phyloP scores from a whole-genome alignment of 208 protist species.

The Leishmania aethiopica region DNA sequence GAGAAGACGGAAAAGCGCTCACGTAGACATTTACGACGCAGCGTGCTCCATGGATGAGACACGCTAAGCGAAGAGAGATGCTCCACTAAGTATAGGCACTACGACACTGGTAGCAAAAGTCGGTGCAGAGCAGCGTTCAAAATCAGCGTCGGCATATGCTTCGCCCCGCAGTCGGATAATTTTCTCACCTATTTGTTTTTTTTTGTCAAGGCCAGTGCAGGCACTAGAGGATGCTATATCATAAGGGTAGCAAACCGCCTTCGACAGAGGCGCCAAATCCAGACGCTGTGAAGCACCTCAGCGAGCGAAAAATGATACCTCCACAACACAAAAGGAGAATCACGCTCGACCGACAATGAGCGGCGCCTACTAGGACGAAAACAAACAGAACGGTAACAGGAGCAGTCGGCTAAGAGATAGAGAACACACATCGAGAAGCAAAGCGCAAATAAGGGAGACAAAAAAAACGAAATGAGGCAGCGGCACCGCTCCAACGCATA shows the following conservation, averaged over 20 bases:
- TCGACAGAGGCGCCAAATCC: not conserved
- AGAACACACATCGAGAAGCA: not conserved
- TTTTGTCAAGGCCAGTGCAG: not conserved
- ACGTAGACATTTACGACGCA: not conserved
- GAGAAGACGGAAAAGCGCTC: not conserved
- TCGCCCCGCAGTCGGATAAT: not conserved
- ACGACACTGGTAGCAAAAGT: not conserved
- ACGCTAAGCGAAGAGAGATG: not conserved
- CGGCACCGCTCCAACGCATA: not conserved
- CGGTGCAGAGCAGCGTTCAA: not conserved
- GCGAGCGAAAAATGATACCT: not conserved
- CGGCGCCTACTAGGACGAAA: not conserved
- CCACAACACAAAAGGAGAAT: not conserved
- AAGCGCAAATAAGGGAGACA: not conserved
- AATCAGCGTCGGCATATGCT: not conserved
- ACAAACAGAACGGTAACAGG: not conserved
- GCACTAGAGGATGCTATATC: not conserved
- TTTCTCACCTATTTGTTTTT: not conserved
- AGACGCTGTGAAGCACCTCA: not conserved
- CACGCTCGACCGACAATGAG: not conserved
- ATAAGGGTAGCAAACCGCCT: not conserved
- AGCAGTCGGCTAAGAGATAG: not conserved
- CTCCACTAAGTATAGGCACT: too few relatives aligned
- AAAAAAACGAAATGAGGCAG: not conserved
- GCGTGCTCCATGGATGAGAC: not conserved